phyloP scores from a whole-genome alignment of 257 asterid species.

The Pogostemon cablin region DNA sequence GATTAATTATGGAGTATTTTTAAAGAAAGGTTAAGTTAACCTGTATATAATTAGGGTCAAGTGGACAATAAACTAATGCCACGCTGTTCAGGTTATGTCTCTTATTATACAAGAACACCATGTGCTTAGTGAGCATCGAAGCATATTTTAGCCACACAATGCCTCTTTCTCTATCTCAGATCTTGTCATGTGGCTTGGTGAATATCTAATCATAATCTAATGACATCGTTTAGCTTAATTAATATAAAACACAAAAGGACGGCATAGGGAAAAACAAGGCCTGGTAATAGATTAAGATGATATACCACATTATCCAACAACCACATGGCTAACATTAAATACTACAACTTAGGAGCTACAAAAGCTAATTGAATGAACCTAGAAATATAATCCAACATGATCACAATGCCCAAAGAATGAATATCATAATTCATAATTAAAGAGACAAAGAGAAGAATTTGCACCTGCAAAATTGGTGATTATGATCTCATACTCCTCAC shows the following conservation, averaged over 20 bases:
- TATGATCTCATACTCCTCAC: conserved; percentile 77
- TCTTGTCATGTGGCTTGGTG: conserved; percentile 30
- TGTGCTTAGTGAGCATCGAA: conserved; percentile 20
- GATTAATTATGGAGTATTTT: conserved; percentile 18
- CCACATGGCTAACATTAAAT: conserved; percentile 41
- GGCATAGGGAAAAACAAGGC: conserved; percentile 27
- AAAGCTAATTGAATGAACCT: not conserved
- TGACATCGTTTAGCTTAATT: not conserved
- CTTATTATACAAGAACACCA: conserved; percentile 28
- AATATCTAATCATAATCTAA: conserved; percentile 29
- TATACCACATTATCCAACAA: conserved; percentile 20
- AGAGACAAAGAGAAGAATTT: conserved; percentile 2
- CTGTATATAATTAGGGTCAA: not conserved
- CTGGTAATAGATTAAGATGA: conserved; percentile 27
- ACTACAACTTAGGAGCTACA: not conserved
- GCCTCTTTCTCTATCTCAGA: not conserved
- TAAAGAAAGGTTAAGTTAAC: no score
- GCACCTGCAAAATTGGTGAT: conserved; percentile 85
- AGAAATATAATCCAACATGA: not conserved
- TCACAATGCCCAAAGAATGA: not conserved
- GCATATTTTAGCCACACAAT: not conserved
- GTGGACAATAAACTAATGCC: conserved; percentile 24
- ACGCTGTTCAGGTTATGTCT: conserved; percentile 10
- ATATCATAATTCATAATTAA: not conserved
- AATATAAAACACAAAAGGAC: conserved; percentile 19